Evolutionary conservation across 345 rosid species (phyloP).

Genomic region (Atalantia buxifolia): DNA sequence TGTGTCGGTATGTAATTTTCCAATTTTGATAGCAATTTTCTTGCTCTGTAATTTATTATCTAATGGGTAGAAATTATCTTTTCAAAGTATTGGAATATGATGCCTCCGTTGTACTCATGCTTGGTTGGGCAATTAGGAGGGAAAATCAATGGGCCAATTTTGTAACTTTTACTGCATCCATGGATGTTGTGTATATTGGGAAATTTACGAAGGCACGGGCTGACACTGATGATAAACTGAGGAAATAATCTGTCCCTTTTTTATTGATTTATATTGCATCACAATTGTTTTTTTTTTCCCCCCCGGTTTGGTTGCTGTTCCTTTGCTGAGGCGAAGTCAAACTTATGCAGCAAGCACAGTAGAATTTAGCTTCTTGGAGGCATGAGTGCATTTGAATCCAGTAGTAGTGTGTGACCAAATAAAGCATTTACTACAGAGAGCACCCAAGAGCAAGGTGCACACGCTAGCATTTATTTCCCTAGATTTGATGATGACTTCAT

Average conservation of each 20-base stretch:
- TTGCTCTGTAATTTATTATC: background rate
- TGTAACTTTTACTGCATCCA: background rate
- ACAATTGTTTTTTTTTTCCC: background rate
- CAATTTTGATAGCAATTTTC: background rate
- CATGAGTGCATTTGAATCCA: constrained; percentile 28
- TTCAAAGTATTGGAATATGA: background rate
- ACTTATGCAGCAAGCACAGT: constrained; percentile 29
- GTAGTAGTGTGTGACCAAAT: constrained; percentile 41
- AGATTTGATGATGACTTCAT: constrained; percentile 67
- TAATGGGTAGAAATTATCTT: background rate
- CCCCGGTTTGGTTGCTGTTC: constrained; percentile 28
- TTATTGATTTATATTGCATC: background rate
- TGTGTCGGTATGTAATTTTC: background rate
- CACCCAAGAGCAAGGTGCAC: constrained; percentile 36
- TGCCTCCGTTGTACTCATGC: background rate
- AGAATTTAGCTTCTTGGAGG: constrained; percentile 24
- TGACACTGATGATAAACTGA: no score
- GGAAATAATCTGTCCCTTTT: no score
- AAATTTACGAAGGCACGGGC: no score
- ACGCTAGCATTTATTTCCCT: constrained; percentile 68
- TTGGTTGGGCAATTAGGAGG: background rate
- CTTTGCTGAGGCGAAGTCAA: constrained; percentile 1
- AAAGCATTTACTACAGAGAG: constrained; percentile 40
- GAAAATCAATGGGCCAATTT: background rate
- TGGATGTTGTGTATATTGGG: background rate